These are phyloP conservation scores for Phialocephala subalpina DNA, from an alignment of 2,329 filamentous ascomycete species.

Conservation along the genomic window DNA sequence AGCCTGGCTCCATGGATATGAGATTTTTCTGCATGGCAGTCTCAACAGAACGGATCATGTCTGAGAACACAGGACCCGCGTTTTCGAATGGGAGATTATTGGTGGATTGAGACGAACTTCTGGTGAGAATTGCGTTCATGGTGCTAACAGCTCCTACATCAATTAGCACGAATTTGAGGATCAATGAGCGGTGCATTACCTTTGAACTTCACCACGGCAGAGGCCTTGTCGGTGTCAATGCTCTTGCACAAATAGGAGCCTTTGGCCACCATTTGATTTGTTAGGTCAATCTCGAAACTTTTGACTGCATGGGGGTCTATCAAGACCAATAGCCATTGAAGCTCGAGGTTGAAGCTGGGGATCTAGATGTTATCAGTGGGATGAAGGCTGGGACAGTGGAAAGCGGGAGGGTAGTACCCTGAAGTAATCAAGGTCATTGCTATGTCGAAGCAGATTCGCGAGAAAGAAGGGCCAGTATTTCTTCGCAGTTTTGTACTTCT, in stretches of 20 bases:
- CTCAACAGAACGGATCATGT: conserved; percentile 37
- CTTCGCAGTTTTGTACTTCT: conserved; percentile 54
- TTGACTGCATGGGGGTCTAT: conserved; percentile 51
- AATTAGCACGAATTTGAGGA: neutral
- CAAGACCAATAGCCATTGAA: conserved; percentile 62
- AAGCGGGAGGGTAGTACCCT: conserved; percentile 20
- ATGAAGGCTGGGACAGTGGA: neutral
- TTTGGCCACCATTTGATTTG: conserved; percentile 46
- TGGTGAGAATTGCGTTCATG: conserved; percentile 30
- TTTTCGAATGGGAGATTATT: conserved; percentile 29
- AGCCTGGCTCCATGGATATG: conserved; percentile 30
- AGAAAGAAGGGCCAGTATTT: conserved; percentile 62
- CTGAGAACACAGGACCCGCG: conserved; percentile 28
- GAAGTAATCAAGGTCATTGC: conserved; percentile 34
- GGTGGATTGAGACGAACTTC: conserved; percentile 18
- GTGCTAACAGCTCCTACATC: conserved; percentile 24
- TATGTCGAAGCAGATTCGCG: conserved; percentile 54
- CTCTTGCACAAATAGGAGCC: conserved; percentile 24
- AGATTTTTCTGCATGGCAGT: conserved; percentile 38
- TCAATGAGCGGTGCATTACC: neutral
- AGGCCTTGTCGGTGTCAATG: neutral
- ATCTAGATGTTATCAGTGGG: conserved; percentile 40
- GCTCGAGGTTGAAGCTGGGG: conserved; percentile 49
- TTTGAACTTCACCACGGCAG: conserved; percentile 11
- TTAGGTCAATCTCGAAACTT: conserved; percentile 46